phyloP scores from a whole-genome alignment of 257 asterid genomes.

The Primulina eburnea region DNA sequence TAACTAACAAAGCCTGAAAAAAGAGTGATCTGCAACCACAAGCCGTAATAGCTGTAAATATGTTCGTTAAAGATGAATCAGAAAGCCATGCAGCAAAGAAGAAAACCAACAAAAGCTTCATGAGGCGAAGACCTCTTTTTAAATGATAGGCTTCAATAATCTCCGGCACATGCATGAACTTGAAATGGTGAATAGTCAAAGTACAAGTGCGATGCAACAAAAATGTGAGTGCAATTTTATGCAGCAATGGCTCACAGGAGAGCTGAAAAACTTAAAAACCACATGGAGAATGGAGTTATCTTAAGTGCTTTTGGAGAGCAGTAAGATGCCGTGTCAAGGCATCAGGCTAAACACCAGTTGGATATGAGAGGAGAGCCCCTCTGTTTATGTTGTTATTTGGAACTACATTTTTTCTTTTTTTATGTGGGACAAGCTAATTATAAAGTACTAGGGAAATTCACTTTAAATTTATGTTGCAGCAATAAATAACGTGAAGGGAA shows the following conservation, averaged over 20 bases:
- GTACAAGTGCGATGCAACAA: background rate
- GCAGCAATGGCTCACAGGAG: background rate
- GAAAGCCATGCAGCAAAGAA: background rate
- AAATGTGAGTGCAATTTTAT: background rate
- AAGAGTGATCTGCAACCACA: conserved; percentile 70
- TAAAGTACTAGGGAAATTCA: too few species aligned
- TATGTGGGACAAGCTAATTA: too few species aligned
- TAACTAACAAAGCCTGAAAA: conserved; percentile 97
- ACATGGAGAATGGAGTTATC: too few species aligned
- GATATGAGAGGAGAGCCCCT: too few species aligned
- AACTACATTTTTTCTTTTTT: too few species aligned
- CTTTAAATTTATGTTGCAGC: background rate
- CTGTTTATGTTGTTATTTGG: too few species aligned
- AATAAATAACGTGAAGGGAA: background rate
- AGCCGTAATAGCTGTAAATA: conserved; percentile 26
- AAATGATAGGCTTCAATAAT: background rate
- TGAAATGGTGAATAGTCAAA: background rate
- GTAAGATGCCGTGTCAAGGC: too few species aligned
- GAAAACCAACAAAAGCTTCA: background rate
- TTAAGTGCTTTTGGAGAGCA: too few species aligned
- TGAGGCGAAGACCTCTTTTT: background rate
- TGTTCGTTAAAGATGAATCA: background rate
- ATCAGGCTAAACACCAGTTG: too few species aligned
- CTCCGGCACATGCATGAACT: background rate
- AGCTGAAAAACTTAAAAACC: background rate